Base-by-base conservation (phyloP, 352 stramenopile genomes). In the Peronospora destructor region DNA sequence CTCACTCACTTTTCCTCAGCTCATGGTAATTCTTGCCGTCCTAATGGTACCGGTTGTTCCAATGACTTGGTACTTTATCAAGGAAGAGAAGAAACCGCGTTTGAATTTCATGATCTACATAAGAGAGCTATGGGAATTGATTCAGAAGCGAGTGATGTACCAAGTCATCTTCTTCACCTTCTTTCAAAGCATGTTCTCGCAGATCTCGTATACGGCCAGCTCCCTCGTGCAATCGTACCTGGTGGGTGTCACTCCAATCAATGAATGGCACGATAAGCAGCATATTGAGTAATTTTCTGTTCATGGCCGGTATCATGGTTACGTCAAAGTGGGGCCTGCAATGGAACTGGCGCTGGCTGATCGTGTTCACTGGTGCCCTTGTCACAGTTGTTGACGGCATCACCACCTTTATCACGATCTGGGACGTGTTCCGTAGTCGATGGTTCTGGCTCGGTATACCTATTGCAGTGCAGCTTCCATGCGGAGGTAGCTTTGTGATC, bases 21-120 rank as follows among this genome's bases (percentile, higher is more conserved):
- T 82, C 6, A 79, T 83, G 71, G 41, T 73, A 1, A 71, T 79
- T 45, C 32, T 79, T 26, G 59, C 64, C 0, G 58, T 77, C 16
- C 62, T 32, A n/a, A 59, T 58, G 17, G 46, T 49, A 0, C 61
- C 66, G 6, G 51, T 83, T 7, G 46, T 83, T 10, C 66, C 70
- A 3, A 46, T 59, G 16, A 76, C 66, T 19, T 80, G 70, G 63
- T 76, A 76, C 49, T 65, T 68, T 14, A 76, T 83, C 40, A 64
- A 66, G 39, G 72, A 83, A 28, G 68, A 75, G 45, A 79, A 84
- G 57, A 46, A 45, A 23, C 19, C 41, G 2, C 62, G 57, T 7
- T 30, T 49, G 13, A 11, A 64, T 28, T 69, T 84, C 29, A 42
- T 23, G 3, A 29, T 66, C 45, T 82, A 82, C 55, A 64, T 81